A percentile compares a stretch with the other conserved stretches of the same genome.
phyloP scores from a whole-genome alignment of 2,329 filamentous ascomycete genomes.

The Emmonsiellopsis sp. region DNA sequence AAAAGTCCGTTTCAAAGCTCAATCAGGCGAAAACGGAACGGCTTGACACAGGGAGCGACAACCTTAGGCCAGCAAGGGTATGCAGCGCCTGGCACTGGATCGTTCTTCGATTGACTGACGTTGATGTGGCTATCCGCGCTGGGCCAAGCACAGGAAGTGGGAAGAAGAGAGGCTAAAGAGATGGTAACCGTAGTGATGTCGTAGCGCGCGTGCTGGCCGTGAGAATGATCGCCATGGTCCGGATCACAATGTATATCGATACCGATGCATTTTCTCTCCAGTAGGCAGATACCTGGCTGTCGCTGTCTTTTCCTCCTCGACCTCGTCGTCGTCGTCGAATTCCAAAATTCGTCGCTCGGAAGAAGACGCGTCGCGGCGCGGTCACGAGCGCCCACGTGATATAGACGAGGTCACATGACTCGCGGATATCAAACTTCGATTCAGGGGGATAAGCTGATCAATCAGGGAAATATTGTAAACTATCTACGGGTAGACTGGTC shows the following conservation, averaged over 20 bases:
- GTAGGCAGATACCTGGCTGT: neutral
- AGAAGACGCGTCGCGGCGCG: constrained; percentile 5
- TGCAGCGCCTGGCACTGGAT: neutral
- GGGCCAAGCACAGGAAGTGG: neutral
- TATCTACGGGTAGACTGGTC: neutral
- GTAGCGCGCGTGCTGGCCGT: neutral
- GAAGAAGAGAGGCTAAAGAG: neutral
- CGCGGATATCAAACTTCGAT: neutral
- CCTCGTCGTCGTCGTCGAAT: neutral
- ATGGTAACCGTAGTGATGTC: neutral
- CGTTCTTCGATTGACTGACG: neutral
- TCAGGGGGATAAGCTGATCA: neutral
- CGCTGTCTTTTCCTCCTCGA: neutral
- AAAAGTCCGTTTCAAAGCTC: neutral
- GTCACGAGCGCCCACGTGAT: constrained; percentile 1
- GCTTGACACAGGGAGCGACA: neutral
- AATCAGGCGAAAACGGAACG: neutral
- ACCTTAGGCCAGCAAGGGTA: neutral
- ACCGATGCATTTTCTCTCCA: neutral
- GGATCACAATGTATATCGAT: neutral
- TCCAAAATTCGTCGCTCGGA: neutral
- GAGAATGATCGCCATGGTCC: neutral
- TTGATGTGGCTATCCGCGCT: neutral
- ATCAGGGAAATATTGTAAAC: neutral
- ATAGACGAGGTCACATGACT: neutral